phyloP scores from a whole-genome alignment of 345 rosid species.

The Cardamine occulta region DNA sequence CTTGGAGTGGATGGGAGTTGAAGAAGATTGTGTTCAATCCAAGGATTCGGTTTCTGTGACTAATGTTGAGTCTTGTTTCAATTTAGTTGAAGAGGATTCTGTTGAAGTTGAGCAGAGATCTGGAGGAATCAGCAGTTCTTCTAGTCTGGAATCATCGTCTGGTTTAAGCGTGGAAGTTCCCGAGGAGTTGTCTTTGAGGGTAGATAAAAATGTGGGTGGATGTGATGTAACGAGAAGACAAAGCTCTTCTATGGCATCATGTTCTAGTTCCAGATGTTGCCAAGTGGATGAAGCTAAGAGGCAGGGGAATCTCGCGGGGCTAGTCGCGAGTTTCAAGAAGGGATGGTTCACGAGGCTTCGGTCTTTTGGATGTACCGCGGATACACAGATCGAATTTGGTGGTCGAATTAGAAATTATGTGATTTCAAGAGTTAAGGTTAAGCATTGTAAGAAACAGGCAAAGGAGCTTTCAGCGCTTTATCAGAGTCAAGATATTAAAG shows the following conservation, averaged over 20 bases:
- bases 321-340: constrained; percentile 50
- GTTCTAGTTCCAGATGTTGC: constrained; percentile 35
- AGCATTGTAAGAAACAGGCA: constrained; percentile 55
- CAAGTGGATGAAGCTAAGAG: constrained; percentile 42
- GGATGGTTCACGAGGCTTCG: constrained; percentile 71
- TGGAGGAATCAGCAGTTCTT: constrained; percentile 40
- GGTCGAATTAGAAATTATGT: constrained; percentile 47
- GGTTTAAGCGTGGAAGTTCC: constrained; percentile 48
- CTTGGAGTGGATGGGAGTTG: constrained; percentile 54
- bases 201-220: constrained; percentile 33
- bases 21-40: constrained; percentile 32
- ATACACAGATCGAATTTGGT: constrained; percentile 44
- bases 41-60: constrained; percentile 16
- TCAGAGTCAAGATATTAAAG: constrained; percentile 72
- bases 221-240: constrained; percentile 40
- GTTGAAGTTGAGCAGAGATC: constrained; percentile 63
- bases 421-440: constrained; percentile 65
- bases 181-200: constrained; percentile 44
- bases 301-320: constrained; percentile 34
- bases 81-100: constrained; percentile 45
- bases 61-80: constrained; percentile 39
- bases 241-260: constrained; percentile 52
- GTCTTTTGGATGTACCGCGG: constrained; percentile 59
- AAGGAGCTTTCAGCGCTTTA: constrained; percentile 86
- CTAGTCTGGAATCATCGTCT: constrained; percentile 49